phyloP scores from a whole-genome alignment of 2,329 filamentous ascomycete genomes.

The Aureobasidium sp. region DNA sequence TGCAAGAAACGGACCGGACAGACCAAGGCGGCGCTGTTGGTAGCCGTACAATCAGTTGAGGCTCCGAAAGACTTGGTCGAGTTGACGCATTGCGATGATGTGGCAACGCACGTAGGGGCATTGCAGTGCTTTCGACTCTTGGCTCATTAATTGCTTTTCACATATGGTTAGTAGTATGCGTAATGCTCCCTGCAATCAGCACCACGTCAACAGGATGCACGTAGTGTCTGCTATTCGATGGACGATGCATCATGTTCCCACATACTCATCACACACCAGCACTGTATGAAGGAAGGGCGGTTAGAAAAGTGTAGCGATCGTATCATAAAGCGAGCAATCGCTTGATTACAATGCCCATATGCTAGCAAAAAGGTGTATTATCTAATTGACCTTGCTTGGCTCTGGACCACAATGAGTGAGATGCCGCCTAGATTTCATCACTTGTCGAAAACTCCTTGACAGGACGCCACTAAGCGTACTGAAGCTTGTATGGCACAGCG shows the following conservation, averaged over 20 bases:
- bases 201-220: neutral
- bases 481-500: constrained; percentile 4
- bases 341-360: neutral
- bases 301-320: neutral
- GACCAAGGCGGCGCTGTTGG: neutral
- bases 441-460: neutral
- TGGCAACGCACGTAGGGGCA: neutral
- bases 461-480: neutral
- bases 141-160: neutral
- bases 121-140: neutral
- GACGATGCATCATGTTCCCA: neutral
- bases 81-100: neutral
- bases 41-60: neutral
- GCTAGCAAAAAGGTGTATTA: neutral
- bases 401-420: neutral
- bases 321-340: neutral
- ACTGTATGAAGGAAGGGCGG: neutral
- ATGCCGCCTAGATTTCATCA: neutral
- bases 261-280: neutral
- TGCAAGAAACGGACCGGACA: neutral
- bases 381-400: neutral
- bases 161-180: neutral
- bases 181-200: neutral
- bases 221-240: neutral
- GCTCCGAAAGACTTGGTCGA: neutral